Conservation (phyloP, 1,139 yeast genomes). For the Diutina rugosa region DNA sequence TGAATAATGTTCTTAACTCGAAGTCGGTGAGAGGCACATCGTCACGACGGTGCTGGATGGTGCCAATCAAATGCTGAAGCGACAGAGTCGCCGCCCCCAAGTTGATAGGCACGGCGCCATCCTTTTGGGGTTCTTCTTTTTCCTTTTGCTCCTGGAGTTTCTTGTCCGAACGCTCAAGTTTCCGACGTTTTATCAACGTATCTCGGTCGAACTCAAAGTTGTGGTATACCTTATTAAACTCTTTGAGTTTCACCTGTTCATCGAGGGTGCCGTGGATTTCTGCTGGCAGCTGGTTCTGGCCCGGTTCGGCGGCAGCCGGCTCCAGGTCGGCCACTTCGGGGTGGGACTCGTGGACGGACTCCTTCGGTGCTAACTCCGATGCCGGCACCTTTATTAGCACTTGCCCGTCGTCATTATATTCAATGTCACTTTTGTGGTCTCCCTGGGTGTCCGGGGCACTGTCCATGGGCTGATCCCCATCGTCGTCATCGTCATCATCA, state of each 20-base stretch:
- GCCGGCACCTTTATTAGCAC: constrained; percentile 20
- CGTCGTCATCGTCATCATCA: constrained; percentile 7
- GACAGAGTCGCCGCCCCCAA: constrained; percentile 80
- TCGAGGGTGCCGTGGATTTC: constrained; percentile 10
- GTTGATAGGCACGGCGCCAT: constrained; percentile 12
- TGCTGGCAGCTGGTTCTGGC: neutral
- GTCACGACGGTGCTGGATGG: constrained; percentile 71
- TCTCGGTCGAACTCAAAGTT: constrained; percentile 76
- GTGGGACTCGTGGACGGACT: neutral
- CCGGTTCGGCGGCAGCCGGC: neutral
- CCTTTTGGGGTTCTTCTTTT: neutral
- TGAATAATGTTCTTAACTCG: constrained; percentile 71
- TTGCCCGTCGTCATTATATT: constrained; percentile 16
- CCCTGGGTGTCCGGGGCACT: constrained; percentile 20
- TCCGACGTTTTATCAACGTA: constrained; percentile 62
- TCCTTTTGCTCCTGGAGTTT: constrained; percentile 35
- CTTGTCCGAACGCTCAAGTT: constrained; percentile 69
- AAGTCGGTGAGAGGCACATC: constrained; percentile 65
- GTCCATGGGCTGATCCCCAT: constrained; percentile 8
- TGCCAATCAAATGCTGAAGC: constrained; percentile 63
- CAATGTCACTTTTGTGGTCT: constrained; percentile 7
- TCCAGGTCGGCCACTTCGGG: constrained; percentile 2
- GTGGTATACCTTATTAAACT: constrained; percentile 57
- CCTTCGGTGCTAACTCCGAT: constrained; percentile 9
- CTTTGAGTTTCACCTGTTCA: constrained; percentile 25